These are phyloP conservation scores for Balansia obtecta DNA, from an alignment of 2,329 filamentous ascomycete genomes.

Conservation along the genomic window DNA sequence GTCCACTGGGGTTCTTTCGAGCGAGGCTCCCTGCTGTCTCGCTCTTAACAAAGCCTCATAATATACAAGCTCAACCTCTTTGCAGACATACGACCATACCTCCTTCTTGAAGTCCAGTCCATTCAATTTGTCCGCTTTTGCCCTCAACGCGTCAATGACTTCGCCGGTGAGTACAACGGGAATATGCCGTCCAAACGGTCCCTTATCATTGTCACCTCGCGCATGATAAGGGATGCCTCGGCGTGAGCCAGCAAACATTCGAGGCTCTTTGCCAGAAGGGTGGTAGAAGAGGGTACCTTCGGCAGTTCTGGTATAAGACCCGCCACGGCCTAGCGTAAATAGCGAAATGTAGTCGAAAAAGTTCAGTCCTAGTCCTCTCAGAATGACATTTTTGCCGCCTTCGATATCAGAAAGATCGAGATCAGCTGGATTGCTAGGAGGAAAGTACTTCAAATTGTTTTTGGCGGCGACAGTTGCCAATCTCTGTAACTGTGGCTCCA, in stretches of 20 bases:
- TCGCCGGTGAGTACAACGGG: neutral
- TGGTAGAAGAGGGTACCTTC: neutral
- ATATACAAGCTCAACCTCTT: slow-evolving; percentile 5
- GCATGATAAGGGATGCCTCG: slow-evolving; percentile 6
- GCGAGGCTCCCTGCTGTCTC: neutral
- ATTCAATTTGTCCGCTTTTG: neutral
- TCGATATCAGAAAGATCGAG: slow-evolving; percentile 1
- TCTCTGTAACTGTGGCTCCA: neutral
- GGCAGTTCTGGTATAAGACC: neutral
- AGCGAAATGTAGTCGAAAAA: slow-evolving; percentile 6
- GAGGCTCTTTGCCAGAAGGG: slow-evolving; percentile 4
- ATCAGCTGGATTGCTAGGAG: slow-evolving; percentile 4
- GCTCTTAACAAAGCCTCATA: slow-evolving; percentile 3
- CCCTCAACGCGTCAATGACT: slow-evolving; percentile 2
- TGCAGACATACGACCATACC: slow-evolving; percentile 2
- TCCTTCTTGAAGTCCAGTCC: slow-evolving; percentile 3
- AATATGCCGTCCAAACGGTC: slow-evolving; percentile 2
- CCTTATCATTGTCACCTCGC: slow-evolving; percentile 5
- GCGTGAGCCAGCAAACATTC: slow-evolving; percentile 5
- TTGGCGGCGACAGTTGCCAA: neutral
- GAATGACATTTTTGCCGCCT: neutral
- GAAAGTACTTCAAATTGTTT: neutral
- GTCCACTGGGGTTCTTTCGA: neutral
- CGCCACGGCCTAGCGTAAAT: slow-evolving; percentile 2
- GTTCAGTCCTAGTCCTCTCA: slow-evolving; percentile 4